Evolutionary conservation across 768 basidiomycete genomes (phyloP).

Genomic region (Atractiella rhizophila): DNA sequence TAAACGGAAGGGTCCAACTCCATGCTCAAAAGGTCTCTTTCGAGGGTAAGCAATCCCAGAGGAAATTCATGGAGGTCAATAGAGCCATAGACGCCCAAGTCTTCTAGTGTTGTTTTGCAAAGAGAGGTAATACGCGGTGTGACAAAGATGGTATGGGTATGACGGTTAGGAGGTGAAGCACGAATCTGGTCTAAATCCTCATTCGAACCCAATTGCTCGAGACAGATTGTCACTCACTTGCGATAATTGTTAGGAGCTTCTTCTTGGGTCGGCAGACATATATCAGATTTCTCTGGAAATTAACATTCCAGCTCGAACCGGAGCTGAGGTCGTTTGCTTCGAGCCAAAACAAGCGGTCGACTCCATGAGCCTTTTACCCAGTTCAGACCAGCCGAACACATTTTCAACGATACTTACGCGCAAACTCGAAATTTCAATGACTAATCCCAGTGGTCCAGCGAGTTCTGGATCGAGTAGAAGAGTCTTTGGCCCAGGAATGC

Average conservation of each 20-base stretch:
- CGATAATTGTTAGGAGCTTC: slow-evolving; percentile 62
- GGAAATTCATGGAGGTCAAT: slow-evolving; percentile 63
- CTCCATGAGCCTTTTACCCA: slow-evolving; percentile 69
- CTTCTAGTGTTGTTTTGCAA: slow-evolving; percentile 62
- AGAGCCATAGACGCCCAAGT: slow-evolving; percentile 95
- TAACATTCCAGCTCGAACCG: slow-evolving; percentile 51
- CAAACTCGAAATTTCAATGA: slow-evolving; percentile 76
- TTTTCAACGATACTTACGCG: slow-evolving; percentile 36
- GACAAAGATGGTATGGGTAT: slow-evolving; percentile 62
- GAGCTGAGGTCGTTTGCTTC: no score
- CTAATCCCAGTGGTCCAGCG: slow-evolving; percentile 71
- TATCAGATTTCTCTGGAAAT: slow-evolving; percentile 73
- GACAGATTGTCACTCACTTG: no score
- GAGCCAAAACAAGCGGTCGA: slow-evolving; percentile 99
- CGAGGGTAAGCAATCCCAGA: slow-evolving; percentile 77
- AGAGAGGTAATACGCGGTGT: slow-evolving; percentile 70
- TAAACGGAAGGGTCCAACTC: slow-evolving; percentile 42
- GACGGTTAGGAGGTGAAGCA: slow-evolving; percentile 38
- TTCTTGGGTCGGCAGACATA: slow-evolving; percentile 78
- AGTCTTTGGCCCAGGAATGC: slow-evolving; percentile 41
- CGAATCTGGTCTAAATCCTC: slow-evolving; percentile 99
- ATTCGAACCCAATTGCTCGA: no score
- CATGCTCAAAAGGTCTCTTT: slow-evolving; percentile 72
- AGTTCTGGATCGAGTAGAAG: slow-evolving; percentile 71
- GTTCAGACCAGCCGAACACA: background rate